Base-by-base conservation (phyloP, 352 stramenopile species). In the Phytophthora sp. region DNA sequence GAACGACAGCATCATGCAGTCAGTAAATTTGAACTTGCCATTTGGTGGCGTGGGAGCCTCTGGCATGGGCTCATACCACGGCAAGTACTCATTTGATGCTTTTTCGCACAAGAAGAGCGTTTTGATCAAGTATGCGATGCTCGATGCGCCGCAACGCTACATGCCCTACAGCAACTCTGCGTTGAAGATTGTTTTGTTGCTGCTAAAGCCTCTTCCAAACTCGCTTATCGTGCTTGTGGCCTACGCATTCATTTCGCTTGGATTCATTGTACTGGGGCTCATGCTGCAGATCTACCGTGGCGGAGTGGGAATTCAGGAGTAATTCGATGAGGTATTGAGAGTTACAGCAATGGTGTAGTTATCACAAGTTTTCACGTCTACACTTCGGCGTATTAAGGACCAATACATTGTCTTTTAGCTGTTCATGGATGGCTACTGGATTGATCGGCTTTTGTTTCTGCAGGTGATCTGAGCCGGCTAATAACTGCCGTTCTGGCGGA, bases 1-100 rank as follows among this genome's bases (percentile, higher is more conserved):
- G 35, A 98, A 98, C 69, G 91, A 98, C 72, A 68, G 66, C 15
- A 67, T 97, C 18, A 57, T 96, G 51, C 88, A 97, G 52, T 64
- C 84, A 13, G 57, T 66, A 8, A 92, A 83, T 56, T 42, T 66
- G 6, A 62, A 90, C 31, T 63, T 96, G 12, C 90, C 90, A 5
- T 94, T 97, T 59, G 89, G 90, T 38, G 89, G 89, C 7, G 63
- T 97, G 21, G 91, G 89, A 12, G 70, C 48, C 15, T 94, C 77
- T 31, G 92, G 92, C n/a, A 84, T 88, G 57, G 91, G 92, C 12
- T 60, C 67, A 0, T 97, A 96, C 67, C 88, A 96, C 56, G 93
- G 93, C 21, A 84, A 89, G 32, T 58, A 80, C 56, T 86, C 79
- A 20, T 97, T 97, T 34, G 67, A 90, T 9, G 71, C 79, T 21